phyloP scores from a whole-genome alignment of 352 stramenopile species.

The Phytopythium vexans region DNA sequence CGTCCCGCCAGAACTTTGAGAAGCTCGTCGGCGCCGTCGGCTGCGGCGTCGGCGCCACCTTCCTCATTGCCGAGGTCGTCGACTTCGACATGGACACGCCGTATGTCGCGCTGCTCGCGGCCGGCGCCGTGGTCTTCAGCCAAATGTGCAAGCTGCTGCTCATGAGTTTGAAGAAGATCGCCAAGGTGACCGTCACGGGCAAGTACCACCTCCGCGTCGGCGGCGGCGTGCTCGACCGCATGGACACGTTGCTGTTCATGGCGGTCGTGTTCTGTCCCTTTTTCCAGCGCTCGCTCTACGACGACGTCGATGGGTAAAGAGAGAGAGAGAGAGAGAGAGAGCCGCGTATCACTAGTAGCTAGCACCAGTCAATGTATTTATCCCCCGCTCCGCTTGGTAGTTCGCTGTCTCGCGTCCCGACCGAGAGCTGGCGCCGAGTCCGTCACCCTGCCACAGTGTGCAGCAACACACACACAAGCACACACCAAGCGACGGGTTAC shows the following conservation, averaged over 20 bases:
- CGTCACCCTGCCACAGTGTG: too few relatives aligned
- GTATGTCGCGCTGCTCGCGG: conserved; percentile 27
- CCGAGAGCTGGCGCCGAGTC: too few relatives aligned
- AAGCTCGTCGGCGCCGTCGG: conserved; percentile 45
- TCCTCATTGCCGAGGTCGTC: conserved; percentile 25
- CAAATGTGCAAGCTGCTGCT: conserved; percentile 62
- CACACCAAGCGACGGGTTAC: conserved; percentile 7
- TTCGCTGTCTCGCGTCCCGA: too few relatives aligned
- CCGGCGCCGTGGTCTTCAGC: conserved; percentile 31
- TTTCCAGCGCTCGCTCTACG: conserved; percentile 33
- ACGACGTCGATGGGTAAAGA: conserved; percentile 1
- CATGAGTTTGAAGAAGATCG: conserved; percentile 60
- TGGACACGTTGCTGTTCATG: conserved; percentile 62
- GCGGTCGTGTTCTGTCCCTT: conserved; percentile 51
- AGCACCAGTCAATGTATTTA: too few relatives aligned
- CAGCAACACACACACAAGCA: conserved; percentile 4
- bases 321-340: too few relatives aligned
- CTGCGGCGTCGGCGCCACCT: conserved; percentile 31
- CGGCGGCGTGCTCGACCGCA: conserved; percentile 50
- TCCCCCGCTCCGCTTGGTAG: too few relatives aligned
- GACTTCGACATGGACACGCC: conserved; percentile 31
- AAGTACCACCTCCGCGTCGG: conserved; percentile 39
- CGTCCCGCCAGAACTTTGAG: conserved; percentile 57
- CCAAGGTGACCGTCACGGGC: conserved; percentile 38
- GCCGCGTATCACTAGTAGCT: too few relatives aligned